phyloP scores from a whole-genome alignment of 805 yeast genomes.

The Vanderwaltozyma polyspora region DNA sequence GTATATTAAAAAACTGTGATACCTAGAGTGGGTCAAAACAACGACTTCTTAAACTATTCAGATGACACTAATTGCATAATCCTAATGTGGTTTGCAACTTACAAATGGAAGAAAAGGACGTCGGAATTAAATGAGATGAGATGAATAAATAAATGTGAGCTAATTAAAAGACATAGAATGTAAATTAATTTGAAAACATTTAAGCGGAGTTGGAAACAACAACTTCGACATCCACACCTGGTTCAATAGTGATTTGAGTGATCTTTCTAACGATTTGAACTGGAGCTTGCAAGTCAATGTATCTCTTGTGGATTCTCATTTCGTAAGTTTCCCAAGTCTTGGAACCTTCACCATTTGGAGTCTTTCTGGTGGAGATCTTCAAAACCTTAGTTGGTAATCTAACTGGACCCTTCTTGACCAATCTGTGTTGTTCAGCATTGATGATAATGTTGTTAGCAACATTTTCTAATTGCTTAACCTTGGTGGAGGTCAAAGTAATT shows the following conservation, averaged over 20 bases:
- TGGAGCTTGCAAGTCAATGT: conserved; percentile 96
- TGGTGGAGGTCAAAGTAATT: conserved; percentile 97
- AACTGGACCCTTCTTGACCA: conserved; percentile 97
- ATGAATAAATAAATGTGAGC: too few relatives aligned
- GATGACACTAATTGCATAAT: too few relatives aligned
- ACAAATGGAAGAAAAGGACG: background rate
- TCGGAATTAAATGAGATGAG: background rate
- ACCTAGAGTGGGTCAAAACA: conserved; percentile 29
- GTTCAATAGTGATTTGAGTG: conserved; percentile 96
- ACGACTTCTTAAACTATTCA: background rate
- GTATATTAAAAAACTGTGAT: conserved; percentile 28
- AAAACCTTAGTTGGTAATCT: conserved; percentile 99
- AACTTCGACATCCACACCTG: conserved; percentile 97
- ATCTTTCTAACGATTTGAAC: conserved; percentile 85
- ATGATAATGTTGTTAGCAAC: conserved; percentile 83
- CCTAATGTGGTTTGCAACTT: background rate
- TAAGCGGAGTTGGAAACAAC: conserved; percentile 47
- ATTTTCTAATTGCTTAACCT: conserved; percentile 95
- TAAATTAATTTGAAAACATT: too few relatives aligned
- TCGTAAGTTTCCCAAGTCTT: conserved; percentile 99
- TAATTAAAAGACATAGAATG: too few relatives aligned
- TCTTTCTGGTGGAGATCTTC: conserved; percentile 98
- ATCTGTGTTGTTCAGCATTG: conserved; percentile 74
- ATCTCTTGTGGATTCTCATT: conserved; percentile 99
- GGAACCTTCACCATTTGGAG: conserved; percentile 99